Conservation (phyloP, 2,329 filamentous ascomycete genomes). For the Paramyrothecium roridum region DNA sequence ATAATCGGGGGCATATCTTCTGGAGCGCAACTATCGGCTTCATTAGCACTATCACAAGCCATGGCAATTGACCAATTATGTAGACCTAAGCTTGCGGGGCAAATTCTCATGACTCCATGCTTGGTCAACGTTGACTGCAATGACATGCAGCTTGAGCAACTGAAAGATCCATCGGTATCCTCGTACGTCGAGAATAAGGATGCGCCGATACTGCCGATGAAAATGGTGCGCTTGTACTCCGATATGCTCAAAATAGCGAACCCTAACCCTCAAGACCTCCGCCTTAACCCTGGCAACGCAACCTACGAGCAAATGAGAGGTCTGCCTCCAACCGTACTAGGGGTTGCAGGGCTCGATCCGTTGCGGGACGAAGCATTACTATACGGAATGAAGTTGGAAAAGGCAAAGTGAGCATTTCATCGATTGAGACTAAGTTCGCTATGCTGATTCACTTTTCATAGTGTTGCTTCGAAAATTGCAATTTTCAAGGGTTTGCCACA, state of each 20-base stretch:
- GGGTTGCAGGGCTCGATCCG: conserved; percentile 42
- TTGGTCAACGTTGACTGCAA: too few species aligned
- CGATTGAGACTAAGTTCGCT: neutral
- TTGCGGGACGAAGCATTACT: conserved; percentile 47
- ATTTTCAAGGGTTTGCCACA: conserved; percentile 53
- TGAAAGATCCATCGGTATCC: conserved; percentile 32
- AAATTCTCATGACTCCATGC: conserved; percentile 49
- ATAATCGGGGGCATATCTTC: conserved; percentile 48
- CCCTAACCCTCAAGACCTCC: conserved; percentile 24
- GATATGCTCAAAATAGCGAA: conserved; percentile 20
- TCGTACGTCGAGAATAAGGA: conserved; percentile 41
- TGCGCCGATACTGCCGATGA: conserved; percentile 46
- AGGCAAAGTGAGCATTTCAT: conserved; percentile 14
- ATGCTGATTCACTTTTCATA: conserved; percentile 14
- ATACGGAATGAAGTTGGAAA: conserved; percentile 41
- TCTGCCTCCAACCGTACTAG: conserved; percentile 40
- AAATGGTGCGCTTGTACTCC: conserved; percentile 13
- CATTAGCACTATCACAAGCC: conserved; percentile 35
- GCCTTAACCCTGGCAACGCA: conserved; percentile 31
- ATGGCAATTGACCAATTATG: conserved; percentile 9
- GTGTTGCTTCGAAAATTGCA: conserved; percentile 43
- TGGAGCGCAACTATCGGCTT: conserved; percentile 39
- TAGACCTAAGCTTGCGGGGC: conserved; percentile 33
- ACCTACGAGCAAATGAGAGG: conserved; percentile 29
- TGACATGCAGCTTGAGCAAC: conserved; percentile 15